Evolutionary conservation across 257 asterid genomes (phyloP), one percentile per base, ranked within the genome.

Genomic region (Avicennia marina): DNA sequence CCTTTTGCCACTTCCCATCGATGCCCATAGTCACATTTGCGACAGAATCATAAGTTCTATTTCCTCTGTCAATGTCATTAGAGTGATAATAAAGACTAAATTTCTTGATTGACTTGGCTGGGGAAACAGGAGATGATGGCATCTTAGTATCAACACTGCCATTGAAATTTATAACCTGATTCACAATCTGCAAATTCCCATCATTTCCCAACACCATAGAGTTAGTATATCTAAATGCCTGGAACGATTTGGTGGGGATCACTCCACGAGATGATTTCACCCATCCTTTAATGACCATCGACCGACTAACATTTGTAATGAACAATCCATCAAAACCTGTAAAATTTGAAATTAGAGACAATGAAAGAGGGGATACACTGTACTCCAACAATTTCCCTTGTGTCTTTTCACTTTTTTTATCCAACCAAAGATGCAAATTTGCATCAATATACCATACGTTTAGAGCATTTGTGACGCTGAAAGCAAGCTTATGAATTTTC

Each of bases 361-460:
- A 6, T 0, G 65, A 33, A 38, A 75, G 70, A 13, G 80, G 85
- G 4, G 52, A 34, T 43, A 17, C 22, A 5, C 2, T 27, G 42
- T 80, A 56, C 1, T 56, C 56, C 42, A 80, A 34, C 56, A 82
- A 36, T 76, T 72, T 74, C 43, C 86, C 95, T 40, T 53, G 64
- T 5, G 83, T 80, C 47, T 50, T 78, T 17, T 19, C 63, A 13
- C 76, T 71, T 66, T 69, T 71, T 31, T 41, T 42, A 29, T 86
- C 97, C 66, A 89, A 43, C 94, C 94, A 89, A 31, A 89, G 79
- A 56, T 89, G 97, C 78, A 86, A 62, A 78, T 89, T 89, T 8
- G 97, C 95, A 57, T 89, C 85, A 21, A 89, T 44, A 11, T 68
- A 89, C 97, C 97, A 89, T 1, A 79, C 91, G 44, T 78, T 86